These are phyloP conservation scores for Coniosporium apollinis DNA, from an alignment of 495 filamentous ascomycete species.

Conservation along the genomic window DNA sequence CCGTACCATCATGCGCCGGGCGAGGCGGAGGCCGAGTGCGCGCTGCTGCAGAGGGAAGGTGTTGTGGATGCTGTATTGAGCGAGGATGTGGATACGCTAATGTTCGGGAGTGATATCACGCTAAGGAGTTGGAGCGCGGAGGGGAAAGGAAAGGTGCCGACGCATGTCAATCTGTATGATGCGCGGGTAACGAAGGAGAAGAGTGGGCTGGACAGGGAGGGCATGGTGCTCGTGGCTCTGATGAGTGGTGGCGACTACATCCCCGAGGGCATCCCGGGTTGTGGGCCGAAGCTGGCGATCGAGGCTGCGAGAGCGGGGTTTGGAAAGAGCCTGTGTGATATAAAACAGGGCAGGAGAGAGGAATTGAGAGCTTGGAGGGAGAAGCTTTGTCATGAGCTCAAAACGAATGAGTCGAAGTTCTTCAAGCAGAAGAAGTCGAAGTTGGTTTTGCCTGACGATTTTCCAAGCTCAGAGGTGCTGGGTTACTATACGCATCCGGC, in stretches of 20 bases:
- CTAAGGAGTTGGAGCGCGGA: slow-evolving; percentile 76
- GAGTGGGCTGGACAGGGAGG: slow-evolving; percentile 53
- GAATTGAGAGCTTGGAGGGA: slow-evolving; percentile 56
- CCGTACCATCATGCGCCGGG: slow-evolving; percentile 76
- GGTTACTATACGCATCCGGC: slow-evolving; percentile 75
- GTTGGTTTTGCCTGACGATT: slow-evolving; percentile 60
- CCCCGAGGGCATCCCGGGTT: slow-evolving; percentile 73
- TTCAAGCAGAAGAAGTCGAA: slow-evolving; percentile 61
- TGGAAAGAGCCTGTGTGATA: slow-evolving; percentile 56
- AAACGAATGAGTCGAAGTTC: slow-evolving; percentile 67
- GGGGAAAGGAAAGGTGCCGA: slow-evolving; percentile 47
- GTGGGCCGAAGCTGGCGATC: slow-evolving; percentile 72
- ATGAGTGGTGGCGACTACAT: slow-evolving; percentile 95
- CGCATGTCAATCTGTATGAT: slow-evolving; percentile 73
- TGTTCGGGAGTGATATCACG: slow-evolving; percentile 77
- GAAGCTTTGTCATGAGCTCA: slow-evolving; percentile 54
- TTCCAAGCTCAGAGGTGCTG: slow-evolving; percentile 63
- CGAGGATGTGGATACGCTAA: slow-evolving; percentile 94
- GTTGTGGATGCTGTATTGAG: slow-evolving; percentile 91
- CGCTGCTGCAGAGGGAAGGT: slow-evolving; percentile 62
- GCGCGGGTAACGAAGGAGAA: slow-evolving; percentile 34
- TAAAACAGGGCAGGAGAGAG: slow-evolving; percentile 21
- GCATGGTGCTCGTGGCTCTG: slow-evolving; percentile 87
- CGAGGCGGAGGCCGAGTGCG: slow-evolving; percentile 95
- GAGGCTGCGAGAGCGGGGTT: slow-evolving; percentile 84